Evolutionary conservation across 441 rosid genomes (phyloP), one percentile per base, ranked within the genome.

Genomic region (Croton laevigatus): DNA sequence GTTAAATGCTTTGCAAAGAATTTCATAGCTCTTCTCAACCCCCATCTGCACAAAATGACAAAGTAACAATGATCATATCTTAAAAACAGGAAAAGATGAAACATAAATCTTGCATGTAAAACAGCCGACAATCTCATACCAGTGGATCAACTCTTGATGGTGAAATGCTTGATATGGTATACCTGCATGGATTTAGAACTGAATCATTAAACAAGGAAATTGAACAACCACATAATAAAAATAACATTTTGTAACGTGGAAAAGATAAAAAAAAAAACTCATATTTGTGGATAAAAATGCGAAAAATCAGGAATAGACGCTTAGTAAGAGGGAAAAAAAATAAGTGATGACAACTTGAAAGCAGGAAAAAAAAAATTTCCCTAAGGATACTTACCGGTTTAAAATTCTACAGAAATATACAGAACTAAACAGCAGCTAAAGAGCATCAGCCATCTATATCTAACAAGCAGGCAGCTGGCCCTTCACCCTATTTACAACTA

Each of bases 1-100:
- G 75, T 86, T 88, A 82, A 91, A 86, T 49, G 86, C 83, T 84
- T 87, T 91, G 90, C 97, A 94, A 54, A 91, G 97, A 84, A 94
- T 91, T 78, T 89, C 97, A 73, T 90, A 91, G 66, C 76, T 90
- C 42, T 68, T 85, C 42, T 79, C 82, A 51, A 70, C 70, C 63
- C 83, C 81, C 62, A 69, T 68, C 98, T 93, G 88, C 65, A 65
- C 69, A 81, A 73, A 5, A 23, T 11, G 65, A 45, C 42, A 38
- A 27, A 46, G 46, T 10, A 68, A 73, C 67, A 12, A 10, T 9
- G n/a, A n/a, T 23, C 38, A 71, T 23, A 23, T 17, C 49, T 3
- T 6, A 13, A 42, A 48, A 34, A n/a, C 11, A 42, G 48, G 9
- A 51, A 46, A 57, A 40, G 23, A 11, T 36, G 36, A 27, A 27